phyloP scores from a whole-genome alignment of 495 filamentous ascomycete species.

The Penicillium mononematosum region DNA sequence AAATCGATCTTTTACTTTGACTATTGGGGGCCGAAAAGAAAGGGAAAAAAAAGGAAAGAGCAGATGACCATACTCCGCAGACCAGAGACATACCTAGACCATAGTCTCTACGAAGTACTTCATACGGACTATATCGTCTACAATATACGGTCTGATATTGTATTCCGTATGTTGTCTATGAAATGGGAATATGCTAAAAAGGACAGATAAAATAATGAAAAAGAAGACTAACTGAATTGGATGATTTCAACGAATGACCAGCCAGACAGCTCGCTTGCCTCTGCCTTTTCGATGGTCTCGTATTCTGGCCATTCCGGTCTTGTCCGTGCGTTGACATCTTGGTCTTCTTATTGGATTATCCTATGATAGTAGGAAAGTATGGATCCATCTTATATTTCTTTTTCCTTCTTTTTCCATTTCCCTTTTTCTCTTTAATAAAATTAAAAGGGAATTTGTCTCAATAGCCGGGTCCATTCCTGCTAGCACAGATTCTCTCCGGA shows the following conservation, averaged over 20 bases:
- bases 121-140: neutral
- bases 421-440: neutral
- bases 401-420: neutral
- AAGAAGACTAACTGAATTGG: slow-evolving; percentile 4
- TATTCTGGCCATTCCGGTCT: slow-evolving; percentile 26
- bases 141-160: neutral
- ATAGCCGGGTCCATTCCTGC: slow-evolving; percentile 8
- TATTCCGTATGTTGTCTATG: neutral
- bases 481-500: slow-evolving; percentile 18
- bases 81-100: neutral
- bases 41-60: slow-evolving; percentile 1
- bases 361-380: slow-evolving; percentile 9
- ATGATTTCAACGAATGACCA: slow-evolving; percentile 14
- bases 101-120: neutral
- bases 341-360: slow-evolving; percentile 18
- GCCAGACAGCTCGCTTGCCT: slow-evolving; percentile 24
- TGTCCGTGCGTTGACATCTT: slow-evolving; percentile 20
- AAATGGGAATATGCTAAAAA: neutral
- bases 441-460: neutral
- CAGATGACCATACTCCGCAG: neutral
- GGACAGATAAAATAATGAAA: neutral
- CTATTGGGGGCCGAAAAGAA: slow-evolving; percentile 17
- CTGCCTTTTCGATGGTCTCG: slow-evolving; percentile 23
- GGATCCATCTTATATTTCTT: slow-evolving; percentile 3
- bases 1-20: neutral